Conservation (phyloP, 129 eudicot species). For the Artemisia annua region DNA sequence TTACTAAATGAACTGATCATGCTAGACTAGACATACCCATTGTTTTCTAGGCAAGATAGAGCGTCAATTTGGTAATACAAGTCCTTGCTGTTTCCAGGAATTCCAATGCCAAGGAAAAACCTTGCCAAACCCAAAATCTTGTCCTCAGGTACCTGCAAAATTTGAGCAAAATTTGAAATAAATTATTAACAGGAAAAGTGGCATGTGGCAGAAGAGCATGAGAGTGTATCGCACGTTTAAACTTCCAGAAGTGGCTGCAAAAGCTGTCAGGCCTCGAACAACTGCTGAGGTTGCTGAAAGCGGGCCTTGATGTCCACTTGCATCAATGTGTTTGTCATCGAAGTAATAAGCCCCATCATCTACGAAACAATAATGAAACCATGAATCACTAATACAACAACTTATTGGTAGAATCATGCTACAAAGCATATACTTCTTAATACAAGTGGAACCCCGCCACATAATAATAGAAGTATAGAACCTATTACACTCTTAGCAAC, state of each 20-base stretch:
- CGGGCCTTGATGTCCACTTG: slow-evolving; percentile 69
- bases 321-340: slow-evolving; percentile 82
- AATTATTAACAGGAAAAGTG: slow-evolving; percentile 3
- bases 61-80: slow-evolving; percentile 80
- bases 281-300: slow-evolving; percentile 82
- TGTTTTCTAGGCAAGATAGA: slow-evolving; percentile 67
- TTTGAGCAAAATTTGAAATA: slow-evolving; percentile 17
- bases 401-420: background rate
- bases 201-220: background rate
- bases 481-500: background rate
- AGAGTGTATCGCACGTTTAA: slow-evolving; percentile 48
- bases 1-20: background rate
- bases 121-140: slow-evolving; percentile 88
- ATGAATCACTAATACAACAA: slow-evolving; percentile 1
- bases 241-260: slow-evolving; percentile 61
- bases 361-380: slow-evolving; percentile 24
- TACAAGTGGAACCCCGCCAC: slow-evolving; percentile 1
- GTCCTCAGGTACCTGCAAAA: slow-evolving; percentile 76
- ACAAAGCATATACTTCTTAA: slow-evolving; percentile 9
- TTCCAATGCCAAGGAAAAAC: slow-evolving; percentile 83
- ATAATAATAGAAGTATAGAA: background rate
- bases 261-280: slow-evolving; percentile 74
- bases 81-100: slow-evolving; percentile 81
- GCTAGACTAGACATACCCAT: slow-evolving; percentile 51
- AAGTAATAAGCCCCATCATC: slow-evolving; percentile 96